Conservation (phyloP, 257 asterid genomes). For the Ballota nigra region DNA sequence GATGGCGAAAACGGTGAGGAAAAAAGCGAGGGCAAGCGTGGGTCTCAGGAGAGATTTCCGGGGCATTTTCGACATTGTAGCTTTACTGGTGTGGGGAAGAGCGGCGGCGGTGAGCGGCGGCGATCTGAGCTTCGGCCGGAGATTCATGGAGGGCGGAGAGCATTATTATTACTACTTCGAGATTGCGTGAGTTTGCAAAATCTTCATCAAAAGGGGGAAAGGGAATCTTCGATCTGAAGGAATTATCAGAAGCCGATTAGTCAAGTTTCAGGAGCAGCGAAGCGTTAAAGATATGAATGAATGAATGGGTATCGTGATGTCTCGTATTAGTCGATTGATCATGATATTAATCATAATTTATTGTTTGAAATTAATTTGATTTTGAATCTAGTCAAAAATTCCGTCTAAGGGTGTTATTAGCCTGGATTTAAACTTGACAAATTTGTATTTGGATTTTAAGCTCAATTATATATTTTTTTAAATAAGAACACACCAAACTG, state of each 20-base stretch:
- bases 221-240: constrained; percentile 6
- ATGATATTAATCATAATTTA: neutral
- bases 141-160: constrained; percentile 34
- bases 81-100: constrained; percentile 16
- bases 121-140: constrained; percentile 51
- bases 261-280: neutral
- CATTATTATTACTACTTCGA: neutral
- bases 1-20: constrained; percentile 47
- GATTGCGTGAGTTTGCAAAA: neutral
- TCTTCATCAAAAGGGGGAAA: neutral
- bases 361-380: neutral
- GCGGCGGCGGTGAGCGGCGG: constrained; percentile 30
- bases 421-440: too few species aligned
- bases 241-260: neutral
- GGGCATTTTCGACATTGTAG: constrained; percentile 40
- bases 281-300: neutral
- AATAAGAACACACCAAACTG: too few species aligned
- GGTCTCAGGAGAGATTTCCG: constrained; percentile 61
- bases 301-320: neutral
- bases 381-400: too few species aligned
- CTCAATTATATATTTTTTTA: too few species aligned
- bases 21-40: constrained; percentile 46
- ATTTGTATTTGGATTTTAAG: too few species aligned
- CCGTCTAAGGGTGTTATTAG: too few species aligned
- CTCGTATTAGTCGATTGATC: neutral